A percentile compares a stretch with the other conserved stretches of the same genome.
These are phyloP conservation scores for Ogataea saltuana DNA, from an alignment of 805 yeast species.

Conservation along the genomic window DNA sequence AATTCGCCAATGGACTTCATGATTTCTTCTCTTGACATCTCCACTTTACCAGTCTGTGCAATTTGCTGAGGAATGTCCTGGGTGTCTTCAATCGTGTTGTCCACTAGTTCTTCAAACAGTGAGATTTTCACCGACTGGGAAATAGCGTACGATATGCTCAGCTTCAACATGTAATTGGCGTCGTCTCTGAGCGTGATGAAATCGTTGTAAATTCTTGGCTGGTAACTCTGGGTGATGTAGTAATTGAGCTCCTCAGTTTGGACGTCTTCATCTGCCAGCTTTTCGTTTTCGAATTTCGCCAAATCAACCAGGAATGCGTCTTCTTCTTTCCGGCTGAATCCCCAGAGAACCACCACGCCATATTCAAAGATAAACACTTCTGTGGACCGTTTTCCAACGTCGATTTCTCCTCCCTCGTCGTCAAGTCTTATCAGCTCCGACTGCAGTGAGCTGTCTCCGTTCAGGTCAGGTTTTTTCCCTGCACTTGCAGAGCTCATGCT, in stretches of 20 bases:
- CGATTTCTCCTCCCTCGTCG: conserved; percentile 95
- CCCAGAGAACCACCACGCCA: conserved; percentile 98
- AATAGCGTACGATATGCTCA: conserved; percentile 92
- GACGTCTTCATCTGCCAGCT: conserved; percentile 85
- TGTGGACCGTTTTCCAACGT: conserved; percentile 71
- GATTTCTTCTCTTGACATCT: conserved; percentile 90
- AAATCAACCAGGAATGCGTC: conserved; percentile 75
- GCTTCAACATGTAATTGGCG: conserved; percentile 83
- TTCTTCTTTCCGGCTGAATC: conserved; percentile 84
- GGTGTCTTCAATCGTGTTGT: conserved; percentile 95
- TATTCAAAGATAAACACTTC: conserved; percentile 91
- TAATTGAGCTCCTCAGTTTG: conserved; percentile 95
- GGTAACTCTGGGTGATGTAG: conserved; percentile 90
- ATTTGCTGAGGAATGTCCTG: conserved; percentile 96
- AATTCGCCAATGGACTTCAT: conserved; percentile 97
- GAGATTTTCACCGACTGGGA: conserved; percentile 96
- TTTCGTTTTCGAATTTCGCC: conserved; percentile 90
- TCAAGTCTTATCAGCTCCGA: conserved; percentile 65
- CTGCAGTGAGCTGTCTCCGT: conserved; percentile 10
- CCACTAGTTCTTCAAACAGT: conserved; percentile 91
- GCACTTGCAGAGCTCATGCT: conserved; percentile 20
- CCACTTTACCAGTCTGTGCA: conserved; percentile 91
- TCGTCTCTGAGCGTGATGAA: conserved; percentile 92
- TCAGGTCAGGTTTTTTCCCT: conserved; percentile 9
- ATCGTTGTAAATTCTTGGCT: conserved; percentile 94